Conservation (phyloP, 495 filamentous ascomycete species). For the Penicillium soppii region DNA sequence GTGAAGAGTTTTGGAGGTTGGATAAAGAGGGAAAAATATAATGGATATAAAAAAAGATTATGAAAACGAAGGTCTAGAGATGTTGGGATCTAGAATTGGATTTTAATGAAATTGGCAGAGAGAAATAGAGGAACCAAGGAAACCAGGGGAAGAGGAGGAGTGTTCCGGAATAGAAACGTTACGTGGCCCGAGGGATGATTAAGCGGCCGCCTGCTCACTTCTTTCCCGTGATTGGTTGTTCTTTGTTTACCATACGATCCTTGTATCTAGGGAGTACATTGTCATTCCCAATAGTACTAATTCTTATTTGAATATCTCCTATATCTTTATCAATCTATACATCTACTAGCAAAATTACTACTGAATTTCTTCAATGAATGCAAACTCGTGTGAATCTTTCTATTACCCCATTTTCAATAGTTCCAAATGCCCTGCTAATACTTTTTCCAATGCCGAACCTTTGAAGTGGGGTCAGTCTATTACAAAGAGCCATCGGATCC, state of each 20-base stretch:
- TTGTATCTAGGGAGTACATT: background rate
- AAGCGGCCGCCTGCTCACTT: slow-evolving; percentile 19
- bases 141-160: slow-evolving; percentile 12
- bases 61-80: slow-evolving; percentile 7
- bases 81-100: slow-evolving; percentile 11
- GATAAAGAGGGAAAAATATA: slow-evolving; percentile 4
- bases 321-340: too few relatives aligned
- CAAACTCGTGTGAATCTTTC: too few relatives aligned
- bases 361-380: too few relatives aligned
- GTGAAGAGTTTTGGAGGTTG: too few relatives aligned
- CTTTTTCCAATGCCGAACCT: background rate
- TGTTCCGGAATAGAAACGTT: slow-evolving; percentile 37
- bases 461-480: background rate
- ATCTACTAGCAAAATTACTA: too few relatives aligned
- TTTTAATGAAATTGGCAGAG: slow-evolving; percentile 5
- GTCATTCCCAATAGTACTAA: too few relatives aligned
- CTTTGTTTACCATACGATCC: slow-evolving; percentile 10
- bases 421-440: background rate
- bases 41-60: background rate
- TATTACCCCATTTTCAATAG: too few relatives aligned
- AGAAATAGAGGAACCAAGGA: slow-evolving; percentile 8
- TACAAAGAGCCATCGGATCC: background rate
- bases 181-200: slow-evolving; percentile 42
- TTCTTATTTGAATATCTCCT: too few relatives aligned
- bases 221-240: slow-evolving; percentile 8